These are phyloP conservation scores for Cucurbita argyrosperma DNA, from an alignment of 306 rosid genomes.

Conservation along the genomic window DNA sequence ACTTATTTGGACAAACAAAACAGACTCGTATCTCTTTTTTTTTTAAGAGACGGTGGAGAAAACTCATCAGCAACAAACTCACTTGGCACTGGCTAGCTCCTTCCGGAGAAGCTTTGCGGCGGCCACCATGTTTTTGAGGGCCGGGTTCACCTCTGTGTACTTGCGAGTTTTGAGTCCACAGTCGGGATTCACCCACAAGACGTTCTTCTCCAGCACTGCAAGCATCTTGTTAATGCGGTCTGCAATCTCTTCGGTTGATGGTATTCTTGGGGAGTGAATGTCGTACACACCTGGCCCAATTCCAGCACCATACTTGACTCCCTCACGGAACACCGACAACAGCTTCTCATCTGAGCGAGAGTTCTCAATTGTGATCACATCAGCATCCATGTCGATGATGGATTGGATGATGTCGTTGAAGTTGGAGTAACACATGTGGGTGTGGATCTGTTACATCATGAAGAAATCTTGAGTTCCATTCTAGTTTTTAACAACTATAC, in stretches of 20 bases:
- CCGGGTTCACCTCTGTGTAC: conserved; percentile 53
- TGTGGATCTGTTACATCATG: conserved; percentile 42
- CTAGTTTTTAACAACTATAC: neutral
- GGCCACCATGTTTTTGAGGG: conserved; percentile 56
- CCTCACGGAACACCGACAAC: conserved; percentile 64
- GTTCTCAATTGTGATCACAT: conserved; percentile 77
- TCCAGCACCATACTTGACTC: conserved; percentile 68
- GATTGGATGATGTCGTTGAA: conserved; percentile 78
- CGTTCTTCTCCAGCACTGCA: conserved; percentile 58
- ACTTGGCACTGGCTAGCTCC: conserved; percentile 34
- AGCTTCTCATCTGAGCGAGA: conserved; percentile 74
- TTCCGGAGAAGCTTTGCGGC: conserved; percentile 64
- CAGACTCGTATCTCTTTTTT: neutral
- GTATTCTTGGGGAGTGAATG: conserved; percentile 85
- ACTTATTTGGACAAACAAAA: neutral
- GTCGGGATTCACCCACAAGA: conserved; percentile 81
- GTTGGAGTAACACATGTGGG: conserved; percentile 84
- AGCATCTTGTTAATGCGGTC: conserved; percentile 61
- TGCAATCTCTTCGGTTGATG: conserved; percentile 45
- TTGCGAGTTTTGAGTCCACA: conserved; percentile 83
- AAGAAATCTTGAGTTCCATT: neutral
- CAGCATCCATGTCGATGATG: conserved; percentile 77
- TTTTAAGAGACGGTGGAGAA: neutral
- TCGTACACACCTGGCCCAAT: conserved; percentile 83
- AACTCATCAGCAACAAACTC: conserved; percentile 8